Conservation (phyloP, 2,329 filamentous ascomycete genomes). For the Cadophora sp. region DNA sequence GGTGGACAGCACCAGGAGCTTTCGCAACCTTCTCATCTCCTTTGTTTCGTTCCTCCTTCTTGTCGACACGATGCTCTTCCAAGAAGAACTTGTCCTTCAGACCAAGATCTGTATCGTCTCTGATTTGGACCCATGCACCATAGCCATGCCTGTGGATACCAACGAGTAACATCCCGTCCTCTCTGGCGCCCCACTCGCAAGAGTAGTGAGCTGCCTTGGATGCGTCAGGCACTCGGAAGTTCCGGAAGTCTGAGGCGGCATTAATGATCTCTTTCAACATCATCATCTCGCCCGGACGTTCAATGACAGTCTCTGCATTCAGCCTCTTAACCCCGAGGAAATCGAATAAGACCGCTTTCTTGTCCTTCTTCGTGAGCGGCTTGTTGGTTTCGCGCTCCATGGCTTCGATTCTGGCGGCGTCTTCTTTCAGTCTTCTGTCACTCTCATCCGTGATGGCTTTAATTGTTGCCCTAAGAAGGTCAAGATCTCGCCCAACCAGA, state of each 20-base stretch:
- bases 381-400: constrained; percentile 78
- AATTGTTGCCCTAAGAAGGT: constrained; percentile 78
- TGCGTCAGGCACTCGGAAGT: constrained; percentile 88
- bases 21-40: constrained; percentile 75
- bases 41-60: constrained; percentile 90
- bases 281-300: constrained; percentile 87
- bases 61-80: constrained; percentile 97
- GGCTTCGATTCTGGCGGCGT: constrained; percentile 65
- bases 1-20: constrained; percentile 94
- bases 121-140: constrained; percentile 92
- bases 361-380: constrained; percentile 91
- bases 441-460: constrained; percentile 71
- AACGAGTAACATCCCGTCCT: constrained; percentile 96
- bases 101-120: constrained; percentile 86
- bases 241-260: constrained; percentile 72
- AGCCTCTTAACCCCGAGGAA: constrained; percentile 92
- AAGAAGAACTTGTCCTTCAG: constrained; percentile 93
- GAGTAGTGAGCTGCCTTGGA: constrained; percentile 92
- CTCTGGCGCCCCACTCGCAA: constrained; percentile 88
- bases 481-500: constrained; percentile 79
- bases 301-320: constrained; percentile 93
- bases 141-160: constrained; percentile 94
- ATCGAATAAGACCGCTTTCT: constrained; percentile 95
- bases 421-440: constrained; percentile 77
- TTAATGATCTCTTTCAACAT: constrained; percentile 78